Percentiles rank a stretch among this genome's conserved stretches.
Conservation (phyloP, 2,329 filamentous ascomycete species). For the Aureobasidium subglaciale region DNA sequence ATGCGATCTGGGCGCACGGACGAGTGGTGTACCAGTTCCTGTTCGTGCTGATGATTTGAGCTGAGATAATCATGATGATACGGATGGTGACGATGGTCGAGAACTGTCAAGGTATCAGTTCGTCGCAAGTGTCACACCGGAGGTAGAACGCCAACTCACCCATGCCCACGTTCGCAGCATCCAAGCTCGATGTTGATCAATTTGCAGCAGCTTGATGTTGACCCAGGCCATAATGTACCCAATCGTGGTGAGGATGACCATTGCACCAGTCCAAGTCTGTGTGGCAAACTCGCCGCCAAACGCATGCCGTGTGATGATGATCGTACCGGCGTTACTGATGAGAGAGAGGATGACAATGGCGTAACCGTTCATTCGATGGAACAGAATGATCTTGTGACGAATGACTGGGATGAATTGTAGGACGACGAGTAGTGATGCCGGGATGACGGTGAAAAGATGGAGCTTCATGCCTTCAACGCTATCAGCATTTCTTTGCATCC, state of each 20-base stretch:
- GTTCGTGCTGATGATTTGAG: constrained; percentile 29
- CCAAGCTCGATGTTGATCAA: constrained; percentile 58
- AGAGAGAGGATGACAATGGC: constrained; percentile 43
- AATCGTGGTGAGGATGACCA: constrained; percentile 40
- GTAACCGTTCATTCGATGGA: constrained; percentile 58
- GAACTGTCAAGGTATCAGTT: neutral
- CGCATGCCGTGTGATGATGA: constrained; percentile 46
- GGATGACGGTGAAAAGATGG: constrained; percentile 36
- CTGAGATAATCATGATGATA: constrained; percentile 40
- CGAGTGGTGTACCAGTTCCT: constrained; percentile 27
- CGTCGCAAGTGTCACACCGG: too few species aligned
- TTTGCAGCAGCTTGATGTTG: constrained; percentile 54
- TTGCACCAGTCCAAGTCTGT: constrained; percentile 39
- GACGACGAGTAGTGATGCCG: constrained; percentile 33
- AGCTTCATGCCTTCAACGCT: constrained; percentile 33
- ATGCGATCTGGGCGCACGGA: constrained; percentile 39
- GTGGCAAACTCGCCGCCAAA: constrained; percentile 50
- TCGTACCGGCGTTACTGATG: constrained; percentile 40
- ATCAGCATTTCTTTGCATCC: constrained; percentile 29
- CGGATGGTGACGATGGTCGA: constrained; percentile 25
- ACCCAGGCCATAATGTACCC: constrained; percentile 43
- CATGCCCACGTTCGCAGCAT: constrained; percentile 46
- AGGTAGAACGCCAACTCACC: constrained; percentile 28
- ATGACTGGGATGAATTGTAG: constrained; percentile 39
- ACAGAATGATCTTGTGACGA: constrained; percentile 41